Conservation (phyloP, 2,329 filamentous ascomycete species). For the Cladophialophora immunda region DNA sequence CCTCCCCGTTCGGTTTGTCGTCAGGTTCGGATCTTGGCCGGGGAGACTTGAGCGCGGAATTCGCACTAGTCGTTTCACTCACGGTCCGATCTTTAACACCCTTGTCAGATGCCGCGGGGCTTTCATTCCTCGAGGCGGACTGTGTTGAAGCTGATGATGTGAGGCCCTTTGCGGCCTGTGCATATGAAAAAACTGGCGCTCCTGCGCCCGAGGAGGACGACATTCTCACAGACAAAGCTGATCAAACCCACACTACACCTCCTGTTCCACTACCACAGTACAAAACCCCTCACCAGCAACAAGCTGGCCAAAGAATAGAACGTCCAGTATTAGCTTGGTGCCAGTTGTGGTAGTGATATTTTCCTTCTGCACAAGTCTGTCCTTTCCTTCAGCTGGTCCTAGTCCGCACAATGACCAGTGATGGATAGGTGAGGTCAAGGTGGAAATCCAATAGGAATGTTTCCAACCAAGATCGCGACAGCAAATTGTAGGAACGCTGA, state of each 20-base stretch:
- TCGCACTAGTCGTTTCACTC: constrained; percentile 17
- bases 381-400: constrained; percentile 2
- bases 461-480: neutral
- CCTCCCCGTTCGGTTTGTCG: constrained; percentile 44
- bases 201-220: constrained; percentile 48
- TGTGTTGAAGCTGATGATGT: constrained; percentile 52
- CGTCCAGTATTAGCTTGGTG: constrained; percentile 26
- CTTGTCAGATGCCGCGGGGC: constrained; percentile 34
- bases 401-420: constrained; percentile 7
- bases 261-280: constrained; percentile 32
- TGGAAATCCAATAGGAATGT: neutral
- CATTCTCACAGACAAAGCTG: constrained; percentile 46
- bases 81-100: constrained; percentile 26
- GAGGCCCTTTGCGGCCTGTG: constrained; percentile 90
- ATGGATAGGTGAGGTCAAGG: constrained; percentile 6
- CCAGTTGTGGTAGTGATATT: constrained; percentile 43
- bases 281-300: constrained; percentile 37
- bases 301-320: constrained; percentile 32
- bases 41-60: constrained; percentile 22
- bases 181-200: constrained; percentile 83
- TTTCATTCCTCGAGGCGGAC: constrained; percentile 31
- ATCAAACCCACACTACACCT: constrained; percentile 25
- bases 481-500: neutral
- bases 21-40: constrained; percentile 18
- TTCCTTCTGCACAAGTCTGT: constrained; percentile 1